Evolutionary conservation across 177 flowering plant species (phyloP), one percentile per base, ranked within the genome.

Genomic region (Vitis hybrid): DNA sequence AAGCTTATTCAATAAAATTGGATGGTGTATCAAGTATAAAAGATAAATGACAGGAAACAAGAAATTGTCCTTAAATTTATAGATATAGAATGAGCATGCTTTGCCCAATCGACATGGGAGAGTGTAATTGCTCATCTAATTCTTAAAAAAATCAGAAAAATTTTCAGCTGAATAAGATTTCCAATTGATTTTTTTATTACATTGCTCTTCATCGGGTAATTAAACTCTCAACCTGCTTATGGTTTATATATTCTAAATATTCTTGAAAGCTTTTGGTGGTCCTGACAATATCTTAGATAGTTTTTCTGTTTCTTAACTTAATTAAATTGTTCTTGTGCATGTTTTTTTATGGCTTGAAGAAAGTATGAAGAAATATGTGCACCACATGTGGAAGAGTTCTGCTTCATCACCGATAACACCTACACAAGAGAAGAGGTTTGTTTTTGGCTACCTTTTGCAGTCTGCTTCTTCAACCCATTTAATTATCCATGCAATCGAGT

Each of bases 361-460:
- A 89, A 89, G 63, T 88, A 86, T 56, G 93, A 88, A 80, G 93
- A 89, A 74, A 83, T 89, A n/a, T 80, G 86, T 80, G 86, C 91
- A 52, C 93, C 90, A 3, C 80, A 81, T 56, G 89, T 85, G 53
- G 90, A 86, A 70, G 93, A 88, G 52, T 84, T 89, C 70, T 86
- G 91, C 83, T 81, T 81, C 76, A 88, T 89, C 71, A 89, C 93
- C 14, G 93, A 88, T 68, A 85, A 79, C 72, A 89, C 93, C 49
- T 89, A 88, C 76, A 71, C 82, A 39, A 85, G 74, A 74, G 84
- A 61, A 66, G 89, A 89, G 86, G 93, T 88, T 75, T 48, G 72
- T 16, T 15, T 51, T 61, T 33, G 2, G 31, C 61, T 58, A 13
- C 65, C 58, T 56, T 51, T 6, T 52, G 50, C 15, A 55, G 3